A percentile compares a stretch with the other conserved stretches of the same genome.
phyloP scores from a whole-genome alignment of 2,329 filamentous ascomycete species.

The Fusarium tuaranense region DNA sequence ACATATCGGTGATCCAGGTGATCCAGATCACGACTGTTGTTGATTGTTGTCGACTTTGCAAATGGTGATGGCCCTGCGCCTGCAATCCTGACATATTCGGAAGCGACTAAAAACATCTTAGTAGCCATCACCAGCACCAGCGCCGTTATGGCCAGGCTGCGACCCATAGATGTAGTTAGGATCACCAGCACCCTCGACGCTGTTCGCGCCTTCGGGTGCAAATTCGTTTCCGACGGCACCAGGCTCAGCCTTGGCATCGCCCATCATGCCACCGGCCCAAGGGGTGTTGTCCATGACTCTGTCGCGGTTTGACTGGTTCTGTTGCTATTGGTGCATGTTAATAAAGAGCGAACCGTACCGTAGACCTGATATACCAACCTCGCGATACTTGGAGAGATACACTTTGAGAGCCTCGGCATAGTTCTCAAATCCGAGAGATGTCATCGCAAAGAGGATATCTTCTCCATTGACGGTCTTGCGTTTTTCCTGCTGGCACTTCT shows the following conservation, averaged over 20 bases:
- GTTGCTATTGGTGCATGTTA: constrained; percentile 48
- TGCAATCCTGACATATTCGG: neutral
- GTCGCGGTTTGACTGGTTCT: constrained; percentile 56
- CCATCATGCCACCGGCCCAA: constrained; percentile 49
- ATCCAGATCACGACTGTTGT: constrained; percentile 1
- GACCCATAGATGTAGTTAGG: constrained; percentile 65
- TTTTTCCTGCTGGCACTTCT: constrained; percentile 99
- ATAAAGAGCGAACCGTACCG: constrained; percentile 2
- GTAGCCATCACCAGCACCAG: constrained; percentile 64
- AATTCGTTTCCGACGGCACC: constrained; percentile 52
- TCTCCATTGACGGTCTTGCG: constrained; percentile 99
- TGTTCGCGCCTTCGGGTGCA: constrained; percentile 55
- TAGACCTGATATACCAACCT: constrained; percentile 72
- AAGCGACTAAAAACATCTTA: constrained; percentile 44
- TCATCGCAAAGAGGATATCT: constrained; percentile 99
- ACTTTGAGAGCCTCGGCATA: constrained; percentile 98
- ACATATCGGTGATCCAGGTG: constrained; percentile 15
- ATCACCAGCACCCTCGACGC: constrained; percentile 55
- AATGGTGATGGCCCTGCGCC: neutral
- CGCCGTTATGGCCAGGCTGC: constrained; percentile 70
- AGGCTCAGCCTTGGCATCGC: constrained; percentile 49
- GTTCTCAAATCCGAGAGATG: constrained; percentile 97
- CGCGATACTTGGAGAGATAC: constrained; percentile 96
- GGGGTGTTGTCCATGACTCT: constrained; percentile 50
- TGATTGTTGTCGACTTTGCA: neutral